phyloP scores from a whole-genome alignment of 2,329 filamentous ascomycete genomes.

The Curvularia sp. region DNA sequence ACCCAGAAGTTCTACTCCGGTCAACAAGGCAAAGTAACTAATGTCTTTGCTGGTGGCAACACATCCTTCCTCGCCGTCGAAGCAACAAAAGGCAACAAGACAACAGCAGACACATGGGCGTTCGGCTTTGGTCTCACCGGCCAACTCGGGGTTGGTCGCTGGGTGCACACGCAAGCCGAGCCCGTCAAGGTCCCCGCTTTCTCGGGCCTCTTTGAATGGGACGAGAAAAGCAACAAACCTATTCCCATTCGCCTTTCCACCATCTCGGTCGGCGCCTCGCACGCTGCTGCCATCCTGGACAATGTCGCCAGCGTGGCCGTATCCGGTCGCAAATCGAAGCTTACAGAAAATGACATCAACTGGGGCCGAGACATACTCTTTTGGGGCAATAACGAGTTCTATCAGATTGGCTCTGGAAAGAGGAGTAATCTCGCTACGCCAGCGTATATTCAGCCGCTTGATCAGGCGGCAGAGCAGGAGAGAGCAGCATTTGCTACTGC shows the following conservation, averaged over 20 bases:
- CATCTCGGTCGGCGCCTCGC: conserved; percentile 78
- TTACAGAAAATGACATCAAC: conserved; percentile 74
- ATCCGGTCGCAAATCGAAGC: conserved; percentile 47
- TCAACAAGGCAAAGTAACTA: conserved; percentile 71
- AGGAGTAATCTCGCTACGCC: conserved; percentile 80
- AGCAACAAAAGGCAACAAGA: conserved; percentile 66
- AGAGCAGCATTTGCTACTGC: conserved; percentile 32
- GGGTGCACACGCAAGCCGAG: conserved; percentile 82
- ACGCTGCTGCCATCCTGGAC: conserved; percentile 81
- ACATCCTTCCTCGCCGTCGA: conserved; percentile 91
- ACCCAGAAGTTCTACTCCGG: conserved; percentile 75
- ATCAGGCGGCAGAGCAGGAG: conserved; percentile 64
- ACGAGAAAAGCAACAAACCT: conserved; percentile 72
- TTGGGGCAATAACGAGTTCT: conserved; percentile 95
- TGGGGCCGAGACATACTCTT: conserved; percentile 89
- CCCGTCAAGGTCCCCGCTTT: conserved; percentile 84
- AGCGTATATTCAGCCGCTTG: conserved; percentile 78
- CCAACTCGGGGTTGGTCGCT: conserved; percentile 81
- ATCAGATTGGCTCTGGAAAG: conserved; percentile 90
- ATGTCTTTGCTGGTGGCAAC: conserved; percentile 81
- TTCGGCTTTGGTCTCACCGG: conserved; percentile 88
- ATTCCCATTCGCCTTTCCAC: conserved; percentile 79
- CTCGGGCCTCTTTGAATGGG: conserved; percentile 85
- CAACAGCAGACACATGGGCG: conserved; percentile 82
- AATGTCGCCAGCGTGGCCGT: conserved; percentile 76